Conservation (phyloP, 805 yeast genomes). For the Cyberlindnera meyerae region DNA sequence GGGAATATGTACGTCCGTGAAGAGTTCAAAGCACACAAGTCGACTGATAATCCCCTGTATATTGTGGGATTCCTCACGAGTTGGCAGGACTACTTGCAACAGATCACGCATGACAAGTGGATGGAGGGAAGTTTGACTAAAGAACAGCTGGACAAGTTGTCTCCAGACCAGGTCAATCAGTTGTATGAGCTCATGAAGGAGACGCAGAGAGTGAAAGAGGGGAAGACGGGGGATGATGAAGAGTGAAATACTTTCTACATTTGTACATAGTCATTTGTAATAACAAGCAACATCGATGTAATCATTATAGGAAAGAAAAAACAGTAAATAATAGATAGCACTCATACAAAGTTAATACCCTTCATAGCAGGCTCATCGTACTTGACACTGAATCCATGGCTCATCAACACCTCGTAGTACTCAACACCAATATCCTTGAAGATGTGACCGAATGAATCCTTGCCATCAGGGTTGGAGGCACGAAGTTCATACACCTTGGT, state of each 20-base stretch:
- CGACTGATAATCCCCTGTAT: conserved; percentile 83
- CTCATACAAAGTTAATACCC: conserved; percentile 6
- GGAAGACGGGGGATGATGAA: conserved; percentile 6
- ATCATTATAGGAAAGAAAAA: too few relatives aligned
- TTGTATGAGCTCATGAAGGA: conserved; percentile 76
- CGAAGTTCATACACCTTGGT: conserved; percentile 31
- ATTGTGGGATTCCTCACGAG: conserved; percentile 89
- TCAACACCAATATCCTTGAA: conserved; percentile 40
- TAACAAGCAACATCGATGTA: too few relatives aligned
- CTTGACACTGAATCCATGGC: conserved; percentile 37
- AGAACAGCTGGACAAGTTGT: conserved; percentile 71
- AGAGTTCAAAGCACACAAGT: conserved; percentile 82
- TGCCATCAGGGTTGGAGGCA: background rate
- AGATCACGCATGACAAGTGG: conserved; percentile 62
- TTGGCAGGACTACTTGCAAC: conserved; percentile 83
- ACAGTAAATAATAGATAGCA: too few relatives aligned
- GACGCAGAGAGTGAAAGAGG: conserved; percentile 32
- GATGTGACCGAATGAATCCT: background rate
- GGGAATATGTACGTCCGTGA: conserved; percentile 89
- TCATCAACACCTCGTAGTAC: conserved; percentile 41
- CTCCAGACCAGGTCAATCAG: conserved; percentile 85
- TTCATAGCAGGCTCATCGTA: conserved; percentile 14
- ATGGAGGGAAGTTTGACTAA: conserved; percentile 55
- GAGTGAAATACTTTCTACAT: too few relatives aligned
- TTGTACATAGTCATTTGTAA: too few relatives aligned